A percentile compares a stretch with the other conserved stretches of the same genome.
Evolutionary conservation across 78 protist species (phyloP).

Genomic region (Dictyostelium capitatum): DNA sequence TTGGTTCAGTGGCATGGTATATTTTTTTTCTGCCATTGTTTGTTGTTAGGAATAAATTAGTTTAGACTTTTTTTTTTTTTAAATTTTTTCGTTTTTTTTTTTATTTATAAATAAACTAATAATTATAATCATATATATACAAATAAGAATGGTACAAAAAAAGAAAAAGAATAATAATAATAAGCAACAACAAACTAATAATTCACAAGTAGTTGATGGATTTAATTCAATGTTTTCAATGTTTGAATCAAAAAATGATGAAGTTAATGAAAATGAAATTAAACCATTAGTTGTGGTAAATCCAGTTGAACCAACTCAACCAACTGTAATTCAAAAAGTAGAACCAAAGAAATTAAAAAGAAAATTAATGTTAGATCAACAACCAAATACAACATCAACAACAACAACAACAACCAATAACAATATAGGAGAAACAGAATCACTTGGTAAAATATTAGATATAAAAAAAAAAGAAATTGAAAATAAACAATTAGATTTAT

Average conservation of each 20-base stretch:
- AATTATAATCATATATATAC: slow-evolving; percentile 17
- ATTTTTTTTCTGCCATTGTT: too few relatives aligned
- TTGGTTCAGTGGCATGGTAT: too few relatives aligned
- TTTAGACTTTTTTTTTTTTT: too few relatives aligned
- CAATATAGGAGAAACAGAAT: neutral
- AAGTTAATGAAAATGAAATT: neutral
- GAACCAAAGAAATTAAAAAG: slow-evolving; percentile 24
- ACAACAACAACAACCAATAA: neutral
- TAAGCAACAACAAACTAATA: neutral
- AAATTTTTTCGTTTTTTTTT: too few relatives aligned
- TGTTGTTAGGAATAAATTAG: too few relatives aligned
- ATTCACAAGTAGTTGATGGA: slow-evolving; percentile 21
- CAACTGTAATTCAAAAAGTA: neutral
- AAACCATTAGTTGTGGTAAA: neutral
- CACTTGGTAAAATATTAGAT: neutral
- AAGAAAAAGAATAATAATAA: neutral
- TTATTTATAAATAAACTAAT: slow-evolving; percentile 25
- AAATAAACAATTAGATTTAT: slow-evolving; percentile 51
- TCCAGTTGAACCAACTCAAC: neutral
- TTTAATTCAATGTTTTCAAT: slow-evolving; percentile 62
- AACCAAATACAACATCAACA: neutral
- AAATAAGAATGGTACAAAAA: neutral
- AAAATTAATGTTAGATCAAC: neutral
- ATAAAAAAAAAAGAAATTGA: slow-evolving; percentile 40
- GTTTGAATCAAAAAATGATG: slow-evolving; percentile 22